Evolutionary conservation across 176 grass and related monocot species (phyloP).

Genomic region (Cenchrus fungigraminus): DNA sequence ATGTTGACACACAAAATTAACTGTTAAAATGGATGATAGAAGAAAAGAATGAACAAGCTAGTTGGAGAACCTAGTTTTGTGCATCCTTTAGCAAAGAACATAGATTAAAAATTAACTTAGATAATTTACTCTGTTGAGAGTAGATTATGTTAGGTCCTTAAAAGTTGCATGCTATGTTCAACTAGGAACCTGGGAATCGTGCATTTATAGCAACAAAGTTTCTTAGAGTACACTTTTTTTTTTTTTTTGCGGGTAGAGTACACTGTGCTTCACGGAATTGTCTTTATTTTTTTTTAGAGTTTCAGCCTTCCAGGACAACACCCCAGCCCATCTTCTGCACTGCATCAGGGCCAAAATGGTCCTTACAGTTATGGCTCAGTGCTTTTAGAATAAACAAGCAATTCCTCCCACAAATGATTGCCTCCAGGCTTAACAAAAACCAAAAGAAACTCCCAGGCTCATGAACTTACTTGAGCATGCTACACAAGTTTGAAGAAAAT

Average conservation of each 20-base stretch:
- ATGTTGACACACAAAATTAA: constrained; percentile 22
- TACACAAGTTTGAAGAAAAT: not conserved
- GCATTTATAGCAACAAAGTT: not conserved
- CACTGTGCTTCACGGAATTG: not conserved
- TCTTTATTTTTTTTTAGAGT: not conserved
- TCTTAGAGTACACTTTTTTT: not conserved
- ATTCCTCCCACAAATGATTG: not conserved
- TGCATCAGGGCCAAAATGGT: not conserved
- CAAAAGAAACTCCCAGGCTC: not conserved
- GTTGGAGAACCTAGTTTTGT: constrained; percentile 19
- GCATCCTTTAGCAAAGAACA: constrained; percentile 19
- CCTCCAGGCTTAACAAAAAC: not conserved
- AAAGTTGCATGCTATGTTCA: not conserved
- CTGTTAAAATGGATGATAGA: constrained; percentile 33
- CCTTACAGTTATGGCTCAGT: not conserved
- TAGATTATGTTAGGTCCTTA: not conserved
- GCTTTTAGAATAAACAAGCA: not conserved
- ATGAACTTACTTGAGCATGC: not conserved
- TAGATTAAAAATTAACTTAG: constrained; percentile 11
- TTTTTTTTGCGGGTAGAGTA: not conserved
- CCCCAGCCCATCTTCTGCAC: not conserved
- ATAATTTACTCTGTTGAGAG: not conserved
- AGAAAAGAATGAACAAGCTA: constrained; percentile 21
- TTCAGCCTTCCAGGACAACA: not conserved
- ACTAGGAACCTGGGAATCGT: not conserved